phyloP scores from a whole-genome alignment of 345 rosid genomes.

The Raphanus raphanistrum region DNA sequence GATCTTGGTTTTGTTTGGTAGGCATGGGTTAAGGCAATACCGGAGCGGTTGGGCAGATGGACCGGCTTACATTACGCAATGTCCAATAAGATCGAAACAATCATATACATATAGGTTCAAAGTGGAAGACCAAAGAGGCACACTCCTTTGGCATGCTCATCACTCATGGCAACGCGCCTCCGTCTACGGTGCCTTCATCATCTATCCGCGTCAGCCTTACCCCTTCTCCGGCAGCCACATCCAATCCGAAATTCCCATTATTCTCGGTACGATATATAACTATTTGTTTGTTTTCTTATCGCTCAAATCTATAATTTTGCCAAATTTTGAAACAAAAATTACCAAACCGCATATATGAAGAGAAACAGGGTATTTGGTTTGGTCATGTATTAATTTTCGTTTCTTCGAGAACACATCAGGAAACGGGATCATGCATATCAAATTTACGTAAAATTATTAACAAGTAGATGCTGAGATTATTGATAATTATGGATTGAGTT shows the following conservation, averaged over 20 bases:
- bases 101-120: constrained; percentile 57
- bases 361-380: not conserved
- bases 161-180: constrained; percentile 71
- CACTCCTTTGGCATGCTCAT: constrained; percentile 68
- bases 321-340: not conserved
- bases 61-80: constrained; percentile 65
- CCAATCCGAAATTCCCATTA: constrained; percentile 55
- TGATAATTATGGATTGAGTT: not conserved
- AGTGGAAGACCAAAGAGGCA: constrained; percentile 58
- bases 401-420: too few species aligned
- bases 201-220: constrained; percentile 53
- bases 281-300: not conserved
- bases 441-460: not conserved
- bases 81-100: constrained; percentile 58
- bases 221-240: constrained; percentile 49
- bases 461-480: not conserved
- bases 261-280: constrained; percentile 47
- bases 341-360: not conserved
- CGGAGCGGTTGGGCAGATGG: constrained; percentile 76
- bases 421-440: not conserved
- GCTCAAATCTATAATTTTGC: not conserved
- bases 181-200: constrained; percentile 60
- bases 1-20: not conserved
- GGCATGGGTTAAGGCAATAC: constrained; percentile 69
- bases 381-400: not conserved